Evolutionary conservation across 495 filamentous ascomycete species (phyloP), one percentile per base, ranked within the genome.

Genomic region (Penicillium paxilli): DNA sequence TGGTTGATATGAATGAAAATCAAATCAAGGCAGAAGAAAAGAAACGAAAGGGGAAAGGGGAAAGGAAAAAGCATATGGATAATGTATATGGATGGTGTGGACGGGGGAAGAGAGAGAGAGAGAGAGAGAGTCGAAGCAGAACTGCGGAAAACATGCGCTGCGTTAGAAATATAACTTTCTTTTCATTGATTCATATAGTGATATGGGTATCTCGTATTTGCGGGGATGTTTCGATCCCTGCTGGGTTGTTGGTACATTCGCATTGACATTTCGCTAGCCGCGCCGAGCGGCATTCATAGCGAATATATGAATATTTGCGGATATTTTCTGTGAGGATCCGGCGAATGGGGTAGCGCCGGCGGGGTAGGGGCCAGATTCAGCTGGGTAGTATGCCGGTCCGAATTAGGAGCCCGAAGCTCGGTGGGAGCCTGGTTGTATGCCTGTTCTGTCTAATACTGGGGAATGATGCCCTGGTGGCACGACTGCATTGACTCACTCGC

Each of bases 171-270:
- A 19, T n/a, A 19, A 45, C 26, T 9, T 6, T 21, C 19, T 53
- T 63, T 63, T 49, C 44, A 59, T 62, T 63, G 24, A n/a, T n/a
- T n/a, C n/a, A n/a, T n/a, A 25, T 52, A 9, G 42, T 49, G 50
- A 23, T 22, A 24, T 52, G 52, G 55, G 56, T 63, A 63, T 63
- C 59, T 49, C 33, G 41, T 54, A 45, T 32, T 21, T 47, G 22
- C 35, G 5, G 22, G 11, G 24, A 17, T 21, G 20, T 37, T 47
- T 32, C 23, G 37, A 45, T 40, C 48, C 44, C 47, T 42, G 42
- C 44, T 46, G 47, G n/a, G n/a, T 49, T 22, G 28, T 44, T 30
- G 38, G 30, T 53, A 47, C n/a, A 53, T 40, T 54, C 9, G 22
- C 41, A 35, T 37, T 23, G 19, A 14, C 25, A 47, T 28, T 33